Percentiles rank a stretch among this genome's conserved stretches.
Conservation (phyloP, 2,329 filamentous ascomycete species). For the Hawksworthiomyces lignivorus region DNA sequence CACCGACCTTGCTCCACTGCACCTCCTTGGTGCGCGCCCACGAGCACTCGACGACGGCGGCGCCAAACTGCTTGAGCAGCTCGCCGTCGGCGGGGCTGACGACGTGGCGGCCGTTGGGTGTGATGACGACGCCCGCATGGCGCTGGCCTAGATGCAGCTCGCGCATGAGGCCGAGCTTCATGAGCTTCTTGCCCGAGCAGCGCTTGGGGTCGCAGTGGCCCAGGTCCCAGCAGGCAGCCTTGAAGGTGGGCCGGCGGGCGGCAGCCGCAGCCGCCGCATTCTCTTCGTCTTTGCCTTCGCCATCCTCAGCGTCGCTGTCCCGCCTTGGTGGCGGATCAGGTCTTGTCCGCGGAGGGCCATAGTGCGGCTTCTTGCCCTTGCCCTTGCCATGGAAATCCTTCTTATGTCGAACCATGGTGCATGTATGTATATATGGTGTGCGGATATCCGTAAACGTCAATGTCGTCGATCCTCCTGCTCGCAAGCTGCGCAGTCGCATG, state of each 20-base stretch:
- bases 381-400: slow-evolving; percentile 73
- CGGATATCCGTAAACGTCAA: too few relatives aligned
- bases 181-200: slow-evolving; percentile 91
- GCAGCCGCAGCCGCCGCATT: slow-evolving; percentile 16
- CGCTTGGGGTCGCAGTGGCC: slow-evolving; percentile 96
- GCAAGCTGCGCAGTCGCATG: too few relatives aligned
- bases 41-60: slow-evolving; percentile 92
- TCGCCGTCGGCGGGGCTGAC: slow-evolving; percentile 76
- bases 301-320: slow-evolving; percentile 35
- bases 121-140: slow-evolving; percentile 86
- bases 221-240: slow-evolving; percentile 95
- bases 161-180: slow-evolving; percentile 87
- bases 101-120: slow-evolving; percentile 82
- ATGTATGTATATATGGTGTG: not conserved
- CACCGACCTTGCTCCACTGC: slow-evolving; percentile 84
- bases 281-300: slow-evolving; percentile 23
- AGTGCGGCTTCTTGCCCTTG: slow-evolving; percentile 64
- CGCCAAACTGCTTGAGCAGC: slow-evolving; percentile 79
- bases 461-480: too few relatives aligned
- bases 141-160: slow-evolving; percentile 88
- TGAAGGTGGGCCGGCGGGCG: slow-evolving; percentile 50
- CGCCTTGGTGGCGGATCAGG: not conserved
- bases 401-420: slow-evolving; percentile 84
- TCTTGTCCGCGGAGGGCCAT: slow-evolving; percentile 48
- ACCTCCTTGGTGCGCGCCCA: slow-evolving; percentile 92